Conservation (phyloP, 305 asterid genomes). For the Fraxinus platypoda region DNA sequence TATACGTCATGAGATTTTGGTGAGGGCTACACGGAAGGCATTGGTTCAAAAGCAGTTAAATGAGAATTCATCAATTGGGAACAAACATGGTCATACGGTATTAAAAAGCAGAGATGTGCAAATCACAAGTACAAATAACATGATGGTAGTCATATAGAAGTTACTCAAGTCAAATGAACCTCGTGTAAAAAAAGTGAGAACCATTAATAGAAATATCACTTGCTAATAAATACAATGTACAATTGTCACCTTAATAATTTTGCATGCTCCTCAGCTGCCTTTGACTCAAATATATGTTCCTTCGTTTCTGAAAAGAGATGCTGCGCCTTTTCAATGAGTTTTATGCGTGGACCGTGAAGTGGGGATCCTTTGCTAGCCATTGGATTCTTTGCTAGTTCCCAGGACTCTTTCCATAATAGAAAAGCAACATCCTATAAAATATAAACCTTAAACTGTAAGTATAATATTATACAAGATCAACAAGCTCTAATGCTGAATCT, state of each 20-base stretch:
- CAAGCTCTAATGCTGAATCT: background rate
- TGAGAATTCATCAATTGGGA: slow-evolving; percentile 14
- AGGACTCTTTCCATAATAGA: slow-evolving; percentile 88
- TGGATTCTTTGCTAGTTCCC: slow-evolving; percentile 82
- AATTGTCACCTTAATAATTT: slow-evolving; percentile 70
- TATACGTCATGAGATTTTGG: background rate
- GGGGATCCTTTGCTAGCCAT: slow-evolving; percentile 78
- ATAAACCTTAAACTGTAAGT: slow-evolving; percentile 17
- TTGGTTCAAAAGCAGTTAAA: background rate
- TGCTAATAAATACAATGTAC: slow-evolving; percentile 6
- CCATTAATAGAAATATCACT: slow-evolving; percentile 11
- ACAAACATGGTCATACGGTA: slow-evolving; percentile 7
- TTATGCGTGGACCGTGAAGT: slow-evolving; percentile 77
- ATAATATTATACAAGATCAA: slow-evolving; percentile 15
- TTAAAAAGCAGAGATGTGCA: background rate
- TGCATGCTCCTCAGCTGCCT: slow-evolving; percentile 98
- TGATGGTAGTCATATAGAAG: slow-evolving; percentile 9
- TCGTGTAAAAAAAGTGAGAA: slow-evolving; percentile 2
- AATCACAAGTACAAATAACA: background rate
- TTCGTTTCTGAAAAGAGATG: slow-evolving; percentile 73
- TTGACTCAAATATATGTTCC: slow-evolving; percentile 79
- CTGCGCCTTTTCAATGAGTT: slow-evolving; percentile 73
- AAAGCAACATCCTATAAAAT: slow-evolving; percentile 73
- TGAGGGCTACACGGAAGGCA: background rate
- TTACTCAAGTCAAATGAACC: background rate